These are phyloP conservation scores for Fusarium scirpi DNA, from an alignment of 2,329 filamentous ascomycete genomes.

Conservation along the genomic window DNA sequence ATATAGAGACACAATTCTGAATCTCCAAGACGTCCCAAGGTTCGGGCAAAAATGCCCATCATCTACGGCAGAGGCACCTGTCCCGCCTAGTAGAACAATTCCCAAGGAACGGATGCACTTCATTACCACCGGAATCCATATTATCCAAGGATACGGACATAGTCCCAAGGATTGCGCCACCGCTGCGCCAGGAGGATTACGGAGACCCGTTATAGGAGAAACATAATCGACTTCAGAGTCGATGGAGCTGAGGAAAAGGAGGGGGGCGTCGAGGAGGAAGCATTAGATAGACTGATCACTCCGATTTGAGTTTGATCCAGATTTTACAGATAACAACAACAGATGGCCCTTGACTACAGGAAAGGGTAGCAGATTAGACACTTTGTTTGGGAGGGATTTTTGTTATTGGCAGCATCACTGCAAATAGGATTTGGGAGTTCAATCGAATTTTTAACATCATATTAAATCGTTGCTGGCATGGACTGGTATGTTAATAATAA, in stretches of 20 bases:
- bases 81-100: constrained; percentile 32
- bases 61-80: constrained; percentile 36
- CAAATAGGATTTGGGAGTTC: constrained; percentile 6
- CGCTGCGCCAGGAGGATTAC: constrained; percentile 32
- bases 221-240: constrained; percentile 30
- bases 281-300: constrained; percentile 31
- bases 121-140: constrained; percentile 38
- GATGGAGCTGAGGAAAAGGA: constrained; percentile 14
- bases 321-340: constrained; percentile 34
- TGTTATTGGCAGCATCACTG: constrained; percentile 18
- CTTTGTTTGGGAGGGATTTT: constrained; percentile 35
- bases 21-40: constrained; percentile 37
- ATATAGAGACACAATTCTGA: constrained; percentile 40
- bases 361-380: constrained; percentile 48
- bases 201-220: constrained; percentile 25
- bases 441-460: constrained; percentile 2
- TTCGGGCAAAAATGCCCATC: constrained; percentile 35
- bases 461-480: neutral
- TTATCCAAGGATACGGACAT: constrained; percentile 29
- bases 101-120: constrained; percentile 31
- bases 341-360: constrained; percentile 42
- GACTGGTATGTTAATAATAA: neutral
- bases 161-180: constrained; percentile 35
- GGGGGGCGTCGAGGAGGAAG: constrained; percentile 20
- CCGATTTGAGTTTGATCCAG: constrained; percentile 32